Evolutionary conservation across 495 filamentous ascomycete species (phyloP), one percentile per base, ranked within the genome.

Genomic region (Arthonia radiata): DNA sequence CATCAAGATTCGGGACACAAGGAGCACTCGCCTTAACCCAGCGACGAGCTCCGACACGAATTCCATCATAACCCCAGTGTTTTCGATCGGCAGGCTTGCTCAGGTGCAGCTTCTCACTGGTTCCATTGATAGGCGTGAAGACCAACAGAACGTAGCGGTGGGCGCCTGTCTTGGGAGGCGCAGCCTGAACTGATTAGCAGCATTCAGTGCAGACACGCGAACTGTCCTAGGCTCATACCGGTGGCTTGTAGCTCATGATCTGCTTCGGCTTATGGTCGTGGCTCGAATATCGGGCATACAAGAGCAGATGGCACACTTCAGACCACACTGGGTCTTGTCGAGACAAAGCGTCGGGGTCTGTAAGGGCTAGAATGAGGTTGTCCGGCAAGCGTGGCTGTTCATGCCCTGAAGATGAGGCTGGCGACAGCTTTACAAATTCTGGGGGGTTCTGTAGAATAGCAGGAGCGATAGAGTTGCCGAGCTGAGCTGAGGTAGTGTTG

Each of bases 301-400:
- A 52, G 40, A 77, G 60, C 70, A 69, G 75, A 41, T 76, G 71
- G 41, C 71, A 77, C 43, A 71, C 61, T 41, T 78, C 64, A n/a
- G 54, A 56, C 61, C 61, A 73, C 38, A 67, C 53, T 10, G 68
- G 67, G 35, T 73, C 42, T 13, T 64, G 49, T 16, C 61, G 57
- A 1, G 62, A 68, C 0, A 70, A 69, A 0, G 71, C 71, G 40
- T 78, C 71, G 0, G 72, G 71, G 38, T 78, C 71, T 2, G 70
- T 72, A 1, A 77, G 43, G 21, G 53, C 42, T 27, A 72, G 35
- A 12, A 51, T 43, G 36, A 34, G 32, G 13, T 35, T 31, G 7
- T 4, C 17, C 39, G 15, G 40, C 37, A 21, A 32, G 12, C 24
- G 26, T 18, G 30, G 25, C 13, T 13, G 30, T 4, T 29, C 26